Evolutionary conservation across 75 land plant genomes (phyloP).

Genomic region (Selaginella tamariscina): DNA sequence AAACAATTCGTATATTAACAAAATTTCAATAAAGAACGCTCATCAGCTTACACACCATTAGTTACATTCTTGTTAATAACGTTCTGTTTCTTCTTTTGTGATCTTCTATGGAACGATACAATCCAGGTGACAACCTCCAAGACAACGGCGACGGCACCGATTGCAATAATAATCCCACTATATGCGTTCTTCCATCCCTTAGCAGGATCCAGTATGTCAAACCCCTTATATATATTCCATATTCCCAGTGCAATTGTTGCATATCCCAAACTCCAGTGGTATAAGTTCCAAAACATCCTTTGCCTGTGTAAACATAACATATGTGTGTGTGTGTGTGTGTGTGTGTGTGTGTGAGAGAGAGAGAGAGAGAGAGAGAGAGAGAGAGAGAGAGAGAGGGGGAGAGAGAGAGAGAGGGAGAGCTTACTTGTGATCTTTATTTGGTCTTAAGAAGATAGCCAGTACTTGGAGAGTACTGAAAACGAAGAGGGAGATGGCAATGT

Average conservation of each 20-base stretch:
- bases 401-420: too few species aligned
- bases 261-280: constrained; percentile 87
- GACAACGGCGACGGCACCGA: constrained; percentile 40
- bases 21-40: too few species aligned
- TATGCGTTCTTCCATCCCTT: constrained; percentile 50
- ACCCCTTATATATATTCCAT: constrained; percentile 73
- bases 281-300: constrained; percentile 79
- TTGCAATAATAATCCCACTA: constrained; percentile 32
- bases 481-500: constrained; percentile 56
- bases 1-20: too few species aligned
- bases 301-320: too few species aligned
- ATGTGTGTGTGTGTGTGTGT: too few species aligned
- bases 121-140: constrained; percentile 80
- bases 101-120: constrained; percentile 44
- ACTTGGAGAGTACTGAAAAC: too few species aligned
- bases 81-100: too few species aligned
- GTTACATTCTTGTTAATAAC: too few species aligned
- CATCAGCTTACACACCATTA: too few species aligned
- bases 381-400: too few species aligned
- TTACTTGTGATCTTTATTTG: constrained; percentile 36
- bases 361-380: too few species aligned
- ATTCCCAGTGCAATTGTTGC: constrained; percentile 51
- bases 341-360: too few species aligned
- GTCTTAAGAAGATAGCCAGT: constrained; percentile 58
- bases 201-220: constrained; percentile 32